Evolutionary conservation across 2,329 filamentous ascomycete genomes (phyloP).

Genomic region (Curvularia eragrostidis): DNA sequence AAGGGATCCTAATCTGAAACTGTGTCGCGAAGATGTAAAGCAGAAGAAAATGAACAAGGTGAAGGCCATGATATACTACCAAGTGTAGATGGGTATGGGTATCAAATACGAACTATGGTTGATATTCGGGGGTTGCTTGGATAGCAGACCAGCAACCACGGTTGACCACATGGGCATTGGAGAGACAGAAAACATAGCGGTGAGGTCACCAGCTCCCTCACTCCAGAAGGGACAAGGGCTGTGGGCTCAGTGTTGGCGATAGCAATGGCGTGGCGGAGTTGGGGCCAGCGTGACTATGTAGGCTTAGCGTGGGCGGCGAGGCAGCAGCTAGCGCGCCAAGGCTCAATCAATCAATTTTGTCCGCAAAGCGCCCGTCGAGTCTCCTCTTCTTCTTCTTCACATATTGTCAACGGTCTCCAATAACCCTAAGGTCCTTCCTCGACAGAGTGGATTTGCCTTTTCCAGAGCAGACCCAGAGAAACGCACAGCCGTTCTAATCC

Average conservation of each 20-base stretch:
- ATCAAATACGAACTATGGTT: background rate
- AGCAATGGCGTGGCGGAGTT: background rate
- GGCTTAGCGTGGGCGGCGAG: slow-evolving; percentile 17
- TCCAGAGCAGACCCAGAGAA: slow-evolving; percentile 46
- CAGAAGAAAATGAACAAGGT: background rate
- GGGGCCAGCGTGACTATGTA: background rate
- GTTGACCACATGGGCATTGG: background rate
- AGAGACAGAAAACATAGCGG: background rate
- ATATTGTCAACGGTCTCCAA: slow-evolving; percentile 41
- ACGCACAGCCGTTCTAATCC: slow-evolving; percentile 51
- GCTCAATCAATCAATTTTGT: slow-evolving; percentile 10
- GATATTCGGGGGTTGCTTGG: background rate
- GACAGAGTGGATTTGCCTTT: slow-evolving; percentile 38
- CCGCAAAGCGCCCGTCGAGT: slow-evolving; percentile 11
- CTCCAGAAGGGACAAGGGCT: background rate
- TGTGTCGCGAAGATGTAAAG: background rate
- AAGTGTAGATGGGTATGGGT: background rate
- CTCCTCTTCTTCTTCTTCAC: slow-evolving; percentile 27
- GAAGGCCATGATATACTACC: background rate
- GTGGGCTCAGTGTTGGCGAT: background rate
- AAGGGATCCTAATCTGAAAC: background rate
- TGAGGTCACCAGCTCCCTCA: background rate
- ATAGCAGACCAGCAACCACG: background rate
- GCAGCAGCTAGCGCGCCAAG: slow-evolving; percentile 20
- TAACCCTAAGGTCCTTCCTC: slow-evolving; percentile 37